Base-by-base conservation (phyloP, 176 grass and related monocot species). In the Bonia amplexicaulis region DNA sequence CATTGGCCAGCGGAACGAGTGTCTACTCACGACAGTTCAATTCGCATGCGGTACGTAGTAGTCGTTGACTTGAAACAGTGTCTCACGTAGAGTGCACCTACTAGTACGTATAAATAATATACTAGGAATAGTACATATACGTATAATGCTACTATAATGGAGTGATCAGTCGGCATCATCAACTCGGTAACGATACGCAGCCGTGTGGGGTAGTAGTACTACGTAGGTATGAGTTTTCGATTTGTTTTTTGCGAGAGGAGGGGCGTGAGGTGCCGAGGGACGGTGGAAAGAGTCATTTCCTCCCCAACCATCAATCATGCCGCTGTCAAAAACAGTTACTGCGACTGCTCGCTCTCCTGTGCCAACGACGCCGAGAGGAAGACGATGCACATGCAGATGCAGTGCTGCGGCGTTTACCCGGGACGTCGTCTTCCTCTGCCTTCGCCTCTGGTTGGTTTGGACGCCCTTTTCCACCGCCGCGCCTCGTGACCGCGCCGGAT, bases 311-410 rank as follows among this genome's bases (percentile, higher is more conserved):
- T 61, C 10, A 54, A 82, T 40, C 49, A 68, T 62, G 71, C 3
- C 26, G 71, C 78, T 75, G 63, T 87, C 37, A 33, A 59, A 68
- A 80, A 72, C 55, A 72, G 76, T 63, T 42, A 6, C 31, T 2
- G 3, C 11, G 39, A 26, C 51, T 60, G 44, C 27, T 37, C 17
- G 27, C 7, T 27, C 71, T 69, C 19, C 15, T 67, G 0, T 31
- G 41, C 44, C 60, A 66, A 66, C 46, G 25, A 23, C 23, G 58
- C 9, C 3, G 31, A 39, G 33, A 20, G 53, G 52, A 20, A 3
- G 31, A 33, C 31, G 31, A 33, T 33, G 31, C 31, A 33, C 31
- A 33, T 33, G 31, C 31, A 1, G n/a, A n/a, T 33, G 27, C 62
- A 3, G 14, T 33, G 2, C 6, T 4, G 61, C 26, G 7, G 61